phyloP scores from a whole-genome alignment of 345 rosid genomes.

The Gossypium herbaceum region DNA sequence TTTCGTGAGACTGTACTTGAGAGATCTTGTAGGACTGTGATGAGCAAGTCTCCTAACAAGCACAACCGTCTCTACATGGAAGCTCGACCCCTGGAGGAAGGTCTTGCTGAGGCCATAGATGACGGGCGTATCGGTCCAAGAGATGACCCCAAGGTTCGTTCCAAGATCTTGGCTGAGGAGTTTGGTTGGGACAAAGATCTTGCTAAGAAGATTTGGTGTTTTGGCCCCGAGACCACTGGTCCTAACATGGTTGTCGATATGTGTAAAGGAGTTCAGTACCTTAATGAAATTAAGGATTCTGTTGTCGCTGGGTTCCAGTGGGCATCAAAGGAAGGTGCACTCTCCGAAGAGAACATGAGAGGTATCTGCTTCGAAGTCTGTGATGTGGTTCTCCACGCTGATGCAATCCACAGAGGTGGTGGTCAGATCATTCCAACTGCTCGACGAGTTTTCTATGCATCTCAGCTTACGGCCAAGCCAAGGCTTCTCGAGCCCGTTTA shows the following conservation, averaged over 20 bases:
- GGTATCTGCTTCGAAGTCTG: slow-evolving; percentile 53
- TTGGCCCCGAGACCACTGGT: slow-evolving; percentile 54
- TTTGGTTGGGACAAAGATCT: slow-evolving; percentile 58
- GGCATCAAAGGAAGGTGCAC: slow-evolving; percentile 50
- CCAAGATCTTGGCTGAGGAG: slow-evolving; percentile 46
- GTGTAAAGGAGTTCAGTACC: slow-evolving; percentile 60
- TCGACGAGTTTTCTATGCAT: slow-evolving; percentile 47
- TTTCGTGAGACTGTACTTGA: slow-evolving; percentile 58
- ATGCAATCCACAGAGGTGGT: slow-evolving; percentile 60
- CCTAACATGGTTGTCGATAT: slow-evolving; percentile 54
- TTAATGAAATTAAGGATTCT: slow-evolving; percentile 56
- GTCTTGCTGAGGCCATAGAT: slow-evolving; percentile 54
- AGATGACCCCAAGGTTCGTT: slow-evolving; percentile 47
- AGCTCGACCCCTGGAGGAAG: slow-evolving; percentile 48
- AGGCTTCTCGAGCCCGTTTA: slow-evolving; percentile 49
- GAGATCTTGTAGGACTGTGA: slow-evolving; percentile 40
- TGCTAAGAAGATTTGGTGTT: slow-evolving; percentile 57
- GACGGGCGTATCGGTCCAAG: slow-evolving; percentile 52
- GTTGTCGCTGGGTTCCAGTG: slow-evolving; percentile 63
- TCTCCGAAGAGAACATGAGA: slow-evolving; percentile 55
- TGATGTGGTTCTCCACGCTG: slow-evolving; percentile 52
- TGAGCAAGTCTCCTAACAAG: slow-evolving; percentile 61
- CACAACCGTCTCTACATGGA: slow-evolving; percentile 62
- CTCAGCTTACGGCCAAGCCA: slow-evolving; percentile 52
- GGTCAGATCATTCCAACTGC: slow-evolving; percentile 58